Base-by-base conservation (phyloP, 768 basidiomycete species). In the Harrya chromipes region DNA sequence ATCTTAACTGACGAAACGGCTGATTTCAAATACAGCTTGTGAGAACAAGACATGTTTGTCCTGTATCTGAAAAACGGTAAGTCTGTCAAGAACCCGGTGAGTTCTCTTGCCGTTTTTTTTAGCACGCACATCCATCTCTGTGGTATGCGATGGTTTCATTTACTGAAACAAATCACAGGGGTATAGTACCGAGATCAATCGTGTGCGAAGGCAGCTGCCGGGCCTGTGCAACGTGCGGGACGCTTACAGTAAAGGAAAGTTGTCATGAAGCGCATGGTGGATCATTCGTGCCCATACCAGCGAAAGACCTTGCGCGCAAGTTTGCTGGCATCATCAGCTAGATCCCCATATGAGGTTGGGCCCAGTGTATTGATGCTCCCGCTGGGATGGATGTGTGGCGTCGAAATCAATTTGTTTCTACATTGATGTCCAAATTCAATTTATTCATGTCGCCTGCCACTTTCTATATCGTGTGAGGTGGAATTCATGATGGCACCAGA, bases 1-100 rank as follows among this genome's bases (percentile, higher is more conserved):
- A n/a, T 10, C 14, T 40, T 4, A 23, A 23, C 23, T 24, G 23
- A 24, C 19, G 9, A 24, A n/a, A 17, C 4, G 13, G 23, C 26
- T 13, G 29, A 29, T 26, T 26, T 17, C 21, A 24, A 46, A 6
- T 21, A 26, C 23, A 61, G 60, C 13, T 61, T 50, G n/a, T 46
- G 59, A 31, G 50, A 47, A 24, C 60, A 61, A 40, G 59, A 58
- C 20, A 37, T 55, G 9, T 40, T 58, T 11, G 5, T 61, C 17
- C 2, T 61, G n/a, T 58, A 55, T 39, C 34, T 61, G 38, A 61
- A 61, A 37, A 59, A 61, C 23, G 56, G 60, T 9, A 53, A 50
- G 39, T 58, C 60, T 13, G 21, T 42, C 13, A 26, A 27, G 7
- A 27, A 55, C 37, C 50, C 26, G 50, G 59, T 55, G 16, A 11